A percentile compares a stretch with the other conserved stretches of the same genome.
phyloP scores from a whole-genome alignment of 805 yeast genomes.

The Yarrowia deformans region DNA sequence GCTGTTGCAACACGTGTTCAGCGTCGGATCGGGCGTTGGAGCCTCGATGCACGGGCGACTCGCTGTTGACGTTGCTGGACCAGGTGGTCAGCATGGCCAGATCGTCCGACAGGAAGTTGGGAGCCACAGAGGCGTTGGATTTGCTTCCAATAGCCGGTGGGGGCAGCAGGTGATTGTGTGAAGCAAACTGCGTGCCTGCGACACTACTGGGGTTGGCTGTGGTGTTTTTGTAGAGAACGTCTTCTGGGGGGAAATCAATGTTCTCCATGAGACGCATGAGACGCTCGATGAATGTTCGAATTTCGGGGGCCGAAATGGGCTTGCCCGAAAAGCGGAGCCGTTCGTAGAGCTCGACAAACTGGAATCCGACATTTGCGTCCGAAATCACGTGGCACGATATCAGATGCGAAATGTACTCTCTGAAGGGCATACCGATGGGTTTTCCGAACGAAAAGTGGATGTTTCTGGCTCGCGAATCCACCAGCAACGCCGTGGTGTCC shows the following conservation, averaged over 20 bases:
- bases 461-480: constrained; percentile 48
- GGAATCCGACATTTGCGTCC: constrained; percentile 42
- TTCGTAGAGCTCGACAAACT: constrained; percentile 67
- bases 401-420: constrained; percentile 61
- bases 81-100: constrained; percentile 23
- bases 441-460: constrained; percentile 53
- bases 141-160: constrained; percentile 23
- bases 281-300: constrained; percentile 64
- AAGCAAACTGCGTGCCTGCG: constrained; percentile 15
- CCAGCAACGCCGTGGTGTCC: constrained; percentile 47
- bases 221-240: constrained; percentile 21
- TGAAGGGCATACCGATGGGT: constrained; percentile 48
- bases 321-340: constrained; percentile 69
- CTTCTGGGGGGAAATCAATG: constrained; percentile 34
- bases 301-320: constrained; percentile 64
- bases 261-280: constrained; percentile 31
- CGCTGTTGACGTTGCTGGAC: constrained; percentile 32
- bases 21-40: constrained; percentile 22
- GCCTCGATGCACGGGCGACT: constrained; percentile 31
- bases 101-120: constrained; percentile 26
- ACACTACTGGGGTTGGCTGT: constrained; percentile 29
- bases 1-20: constrained; percentile 24
- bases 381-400: constrained; percentile 46
- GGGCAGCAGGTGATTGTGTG: constrained; percentile 14
- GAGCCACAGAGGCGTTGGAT: constrained; percentile 25